phyloP scores from a whole-genome alignment of 805 yeast species.

The Trichomonascus vanleenenianus region DNA sequence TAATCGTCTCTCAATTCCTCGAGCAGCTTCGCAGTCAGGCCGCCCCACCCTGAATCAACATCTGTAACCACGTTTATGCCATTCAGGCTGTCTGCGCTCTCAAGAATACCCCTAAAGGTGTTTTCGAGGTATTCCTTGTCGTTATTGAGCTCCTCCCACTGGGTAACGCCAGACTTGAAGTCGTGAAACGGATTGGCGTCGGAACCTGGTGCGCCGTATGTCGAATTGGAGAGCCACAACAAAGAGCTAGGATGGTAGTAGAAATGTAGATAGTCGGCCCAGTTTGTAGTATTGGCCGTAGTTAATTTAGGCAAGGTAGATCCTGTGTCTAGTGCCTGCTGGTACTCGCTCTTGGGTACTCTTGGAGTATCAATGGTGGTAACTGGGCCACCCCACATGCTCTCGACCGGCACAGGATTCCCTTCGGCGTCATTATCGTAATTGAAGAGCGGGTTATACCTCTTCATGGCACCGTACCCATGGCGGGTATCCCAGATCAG shows the following conservation, averaged over 20 bases:
- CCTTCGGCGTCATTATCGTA: slow-evolving; percentile 7
- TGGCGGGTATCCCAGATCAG: slow-evolving; percentile 72
- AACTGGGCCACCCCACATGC: slow-evolving; percentile 6
- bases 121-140: slow-evolving; percentile 47
- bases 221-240: slow-evolving; percentile 53
- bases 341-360: slow-evolving; percentile 51
- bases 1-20: slow-evolving; percentile 62
- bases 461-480: slow-evolving; percentile 60
- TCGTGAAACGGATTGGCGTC: slow-evolving; percentile 18
- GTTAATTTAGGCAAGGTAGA: slow-evolving; percentile 25
- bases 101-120: slow-evolving; percentile 54
- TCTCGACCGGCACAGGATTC: not conserved
- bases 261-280: slow-evolving; percentile 76
- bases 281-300: slow-evolving; percentile 43
- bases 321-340: slow-evolving; percentile 50
- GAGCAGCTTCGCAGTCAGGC: slow-evolving; percentile 49
- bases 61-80: slow-evolving; percentile 70
- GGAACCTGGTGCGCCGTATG: slow-evolving; percentile 36
- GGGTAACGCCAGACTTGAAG: slow-evolving; percentile 49
- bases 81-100: slow-evolving; percentile 63
- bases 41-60: slow-evolving; percentile 79
- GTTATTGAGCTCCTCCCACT: slow-evolving; percentile 38
- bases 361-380: slow-evolving; percentile 29
- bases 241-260: slow-evolving; percentile 57
- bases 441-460: slow-evolving; percentile 11